Evolutionary conservation across 768 basidiomycete species (phyloP), one percentile per base, ranked within the genome.

Genomic region (Russula earlei): DNA sequence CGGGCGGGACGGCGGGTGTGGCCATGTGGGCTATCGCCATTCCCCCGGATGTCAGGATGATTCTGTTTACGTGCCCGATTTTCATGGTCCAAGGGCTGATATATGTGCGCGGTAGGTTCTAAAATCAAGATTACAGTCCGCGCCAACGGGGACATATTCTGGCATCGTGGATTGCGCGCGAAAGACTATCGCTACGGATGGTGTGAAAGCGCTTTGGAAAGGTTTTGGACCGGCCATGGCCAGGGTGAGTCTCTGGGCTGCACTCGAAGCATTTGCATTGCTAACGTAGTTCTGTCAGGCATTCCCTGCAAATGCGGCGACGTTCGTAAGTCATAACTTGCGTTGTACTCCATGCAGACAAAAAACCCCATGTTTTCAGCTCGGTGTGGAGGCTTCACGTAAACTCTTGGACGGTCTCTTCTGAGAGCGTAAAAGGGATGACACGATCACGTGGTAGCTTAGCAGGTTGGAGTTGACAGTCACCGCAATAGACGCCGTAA

Each of bases 1-100:
- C 95, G 49, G 96, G 96, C 62, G 96, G 94, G 51, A 84, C 81
- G 38, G 96, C 96, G 1, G 96, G 96, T 63, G 81, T 98, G 5
- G 93, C 93, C 36, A 98, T 99, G 96, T 99, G 96, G 96, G 76
- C 88, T 17, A 77, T 98, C 63, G 95, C 91, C 24, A 96, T 99
- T 63, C 96, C 96, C 46, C 94, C 95, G 44, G 95, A 99, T 69
- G 94, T 92, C 65, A 61, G 87, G 75, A 17, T 4, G 31, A 8
- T 47, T 33, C 38, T 47, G n/a, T n/a, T 19, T 40, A 12, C 56
- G 29, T 29, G 1, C 38, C 19, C 24, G 19, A 5, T 36, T 27
- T 44, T 24, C 17, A 25, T 24, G n/a, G n/a, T 22, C 14, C 29
- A 25, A 10, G 29, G 20, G 27, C 45, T 60, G 24, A 49, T 54